Evolutionary conservation across 2,329 filamentous ascomycete genomes (phyloP), one percentile per base, ranked within the genome.

Genomic region (Aspergillus persii): DNA sequence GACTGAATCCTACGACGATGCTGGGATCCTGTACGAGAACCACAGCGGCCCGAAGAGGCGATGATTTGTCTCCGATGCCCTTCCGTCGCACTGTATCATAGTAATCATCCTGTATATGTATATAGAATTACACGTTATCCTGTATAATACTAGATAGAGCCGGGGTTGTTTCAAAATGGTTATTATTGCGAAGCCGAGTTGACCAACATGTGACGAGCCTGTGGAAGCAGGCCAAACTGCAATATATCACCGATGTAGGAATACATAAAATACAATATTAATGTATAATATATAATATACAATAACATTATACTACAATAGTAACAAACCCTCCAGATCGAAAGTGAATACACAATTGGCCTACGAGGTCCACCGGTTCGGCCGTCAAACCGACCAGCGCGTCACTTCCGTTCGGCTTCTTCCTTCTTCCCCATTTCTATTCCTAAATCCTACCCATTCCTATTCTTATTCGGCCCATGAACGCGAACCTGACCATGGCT

Each of bases 11-110:
- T 53, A 67, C 46, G 66, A 66, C 1, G 74, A 75, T 59, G 57
- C 62, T 4, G 65, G 67, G 12, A 57, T 63, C 15, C 47, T 76
- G 27, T 70, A 74, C 53, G 65, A 67, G 36, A 53, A 57, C 3
- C 15, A 30, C 9, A 57, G 67, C 7, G 57, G 50, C 30, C 51
- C n/a, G 7, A 33, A 8, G 12, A 53, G 29, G 12, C 26, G 33
- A 54, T 33, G 27, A 4, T 23, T 8, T 27, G 3, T 23, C 26
- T 18, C 12, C 18, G 18, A 47, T 15, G 8, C 7, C 44, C 18
- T 23, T 23, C 18, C 18, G 36, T n/a, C 36, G 11, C 36, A 41
- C 8, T 41, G 36, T 41, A 41, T 41, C 2, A n/a, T 41, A 41
- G 11, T 41, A 6, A 41, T n/a, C 30, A 31, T 23, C 18, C 18